These are phyloP conservation scores for Seiridium unicorne DNA, from an alignment of 2,329 filamentous ascomycete species.

Conservation along the genomic window DNA sequence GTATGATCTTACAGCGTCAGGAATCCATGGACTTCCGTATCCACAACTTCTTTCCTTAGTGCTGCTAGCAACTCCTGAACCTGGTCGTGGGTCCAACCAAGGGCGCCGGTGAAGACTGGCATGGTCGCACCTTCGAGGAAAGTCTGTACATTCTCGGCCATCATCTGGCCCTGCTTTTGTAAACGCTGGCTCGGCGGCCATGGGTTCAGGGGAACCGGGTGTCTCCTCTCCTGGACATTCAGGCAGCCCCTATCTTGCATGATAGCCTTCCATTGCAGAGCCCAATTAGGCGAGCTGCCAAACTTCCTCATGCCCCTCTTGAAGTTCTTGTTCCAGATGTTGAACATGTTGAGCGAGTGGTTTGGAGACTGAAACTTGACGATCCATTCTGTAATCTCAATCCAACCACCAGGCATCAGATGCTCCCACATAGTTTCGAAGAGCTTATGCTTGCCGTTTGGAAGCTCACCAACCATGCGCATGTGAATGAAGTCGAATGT, in stretches of 20 bases:
- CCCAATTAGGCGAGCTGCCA: slow-evolving; percentile 29
- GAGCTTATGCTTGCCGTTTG: slow-evolving; percentile 20
- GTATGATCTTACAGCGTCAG: slow-evolving; percentile 24
- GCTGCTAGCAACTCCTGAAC: slow-evolving; percentile 19
- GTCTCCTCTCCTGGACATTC: slow-evolving; percentile 23
- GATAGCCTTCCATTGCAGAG: slow-evolving; percentile 20
- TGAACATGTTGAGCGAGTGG: slow-evolving; percentile 11
- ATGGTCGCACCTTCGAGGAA: slow-evolving; percentile 22
- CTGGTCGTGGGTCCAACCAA: slow-evolving; percentile 22
- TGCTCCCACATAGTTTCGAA: slow-evolving; percentile 29
- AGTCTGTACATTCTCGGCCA: slow-evolving; percentile 24
- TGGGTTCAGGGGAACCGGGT: slow-evolving; percentile 25
- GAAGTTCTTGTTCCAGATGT: slow-evolving; percentile 9
- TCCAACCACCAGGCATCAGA: slow-evolving; percentile 30
- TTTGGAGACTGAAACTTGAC: slow-evolving; percentile 28
- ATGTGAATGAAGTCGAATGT: slow-evolving; percentile 30
- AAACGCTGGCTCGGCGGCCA: slow-evolving; percentile 28
- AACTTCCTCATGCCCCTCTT: slow-evolving; percentile 22
- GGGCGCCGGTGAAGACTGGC: slow-evolving; percentile 17
- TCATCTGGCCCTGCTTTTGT: slow-evolving; percentile 26
- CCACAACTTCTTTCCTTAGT: slow-evolving; percentile 21
- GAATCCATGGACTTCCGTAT: slow-evolving; percentile 25
- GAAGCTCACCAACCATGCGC: slow-evolving; percentile 28
- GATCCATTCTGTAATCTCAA: slow-evolving; percentile 34
- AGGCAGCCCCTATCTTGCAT: slow-evolving; percentile 23